Conservation (phyloP, 164 flowering plant genomes). For the Vitis cinerea region DNA sequence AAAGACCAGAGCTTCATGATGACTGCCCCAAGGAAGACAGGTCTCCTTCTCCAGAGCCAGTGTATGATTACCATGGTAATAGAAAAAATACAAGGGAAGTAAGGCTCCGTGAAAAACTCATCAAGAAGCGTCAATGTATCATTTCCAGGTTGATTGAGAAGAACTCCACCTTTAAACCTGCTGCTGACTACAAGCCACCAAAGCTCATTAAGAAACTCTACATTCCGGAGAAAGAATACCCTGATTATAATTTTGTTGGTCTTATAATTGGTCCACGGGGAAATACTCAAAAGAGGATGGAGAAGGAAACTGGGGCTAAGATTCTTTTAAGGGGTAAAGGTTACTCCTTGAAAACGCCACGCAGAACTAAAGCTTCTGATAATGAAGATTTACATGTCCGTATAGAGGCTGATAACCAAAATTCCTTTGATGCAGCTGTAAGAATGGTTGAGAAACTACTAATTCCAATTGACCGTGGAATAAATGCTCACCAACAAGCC, state of each 20-base stretch:
- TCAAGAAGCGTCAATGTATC: constrained; percentile 26
- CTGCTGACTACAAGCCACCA: constrained; percentile 22
- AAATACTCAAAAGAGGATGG: constrained; percentile 43
- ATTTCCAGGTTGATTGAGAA: constrained; percentile 30
- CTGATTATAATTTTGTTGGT: constrained; percentile 47
- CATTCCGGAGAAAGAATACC: constrained; percentile 48
- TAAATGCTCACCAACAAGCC: constrained; percentile 30
- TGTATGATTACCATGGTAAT: constrained; percentile 19
- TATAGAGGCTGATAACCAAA: constrained; percentile 41
- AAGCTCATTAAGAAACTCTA: constrained; percentile 43
- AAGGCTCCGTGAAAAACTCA: constrained; percentile 23
- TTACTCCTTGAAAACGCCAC: constrained; percentile 3
- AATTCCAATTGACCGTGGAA: constrained; percentile 27
- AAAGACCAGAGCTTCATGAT: constrained; percentile 16
- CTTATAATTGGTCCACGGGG: constrained; percentile 50
- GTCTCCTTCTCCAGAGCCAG: constrained; percentile 29
- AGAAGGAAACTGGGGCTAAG: constrained; percentile 49
- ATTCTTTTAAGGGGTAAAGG: constrained; percentile 42
- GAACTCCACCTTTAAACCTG: constrained; percentile 35
- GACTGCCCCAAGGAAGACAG: constrained; percentile 17
- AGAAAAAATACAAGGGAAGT: constrained; percentile 24
- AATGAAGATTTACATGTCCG: constrained; percentile 47
- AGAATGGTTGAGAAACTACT: constrained; percentile 44
- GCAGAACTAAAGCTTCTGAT: constrained; percentile 15
- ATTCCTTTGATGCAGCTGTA: constrained; percentile 42